phyloP scores from a whole-genome alignment of 2,329 filamentous ascomycete species.

The Cercospora brassicicola region DNA sequence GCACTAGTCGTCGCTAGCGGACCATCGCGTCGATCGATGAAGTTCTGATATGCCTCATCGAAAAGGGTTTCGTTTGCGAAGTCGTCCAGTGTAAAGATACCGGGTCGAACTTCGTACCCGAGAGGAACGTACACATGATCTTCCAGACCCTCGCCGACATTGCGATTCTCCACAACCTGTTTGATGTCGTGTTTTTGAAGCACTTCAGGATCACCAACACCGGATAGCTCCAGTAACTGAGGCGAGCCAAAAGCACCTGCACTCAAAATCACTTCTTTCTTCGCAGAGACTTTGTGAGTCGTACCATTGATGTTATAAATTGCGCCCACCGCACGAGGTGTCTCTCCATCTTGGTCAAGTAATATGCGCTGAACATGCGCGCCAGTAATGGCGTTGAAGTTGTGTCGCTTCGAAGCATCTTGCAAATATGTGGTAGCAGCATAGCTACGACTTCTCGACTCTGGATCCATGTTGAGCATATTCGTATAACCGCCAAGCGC shows the following conservation, averaged over 20 bases:
- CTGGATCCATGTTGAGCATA: slow-evolving; percentile 12
- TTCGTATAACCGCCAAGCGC: slow-evolving; percentile 17
- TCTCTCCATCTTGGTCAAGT: slow-evolving; percentile 25
- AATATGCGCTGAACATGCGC: slow-evolving; percentile 51
- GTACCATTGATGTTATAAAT: slow-evolving; percentile 39
- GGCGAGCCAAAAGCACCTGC: slow-evolving; percentile 41
- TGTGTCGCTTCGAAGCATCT: slow-evolving; percentile 30
- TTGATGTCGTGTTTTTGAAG: slow-evolving; percentile 22
- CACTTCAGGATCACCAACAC: slow-evolving; percentile 35
- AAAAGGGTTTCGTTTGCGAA: slow-evolving; percentile 7
- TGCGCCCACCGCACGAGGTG: slow-evolving; percentile 24
- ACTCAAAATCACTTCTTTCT: slow-evolving; percentile 56
- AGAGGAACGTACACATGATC: slow-evolving; percentile 24
- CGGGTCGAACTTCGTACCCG: slow-evolving; percentile 30
- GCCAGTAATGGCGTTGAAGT: slow-evolving; percentile 40
- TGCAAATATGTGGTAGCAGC: slow-evolving; percentile 28
- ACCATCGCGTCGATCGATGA: slow-evolving; percentile 11
- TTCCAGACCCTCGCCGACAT: slow-evolving; percentile 27
- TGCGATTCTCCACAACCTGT: slow-evolving; percentile 21
- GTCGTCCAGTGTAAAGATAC: slow-evolving; percentile 16
- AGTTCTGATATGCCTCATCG: slow-evolving; percentile 6
- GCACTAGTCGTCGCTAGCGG: slow-evolving; percentile 3
- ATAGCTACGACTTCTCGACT: slow-evolving; percentile 25
- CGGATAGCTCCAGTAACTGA: slow-evolving; percentile 45
- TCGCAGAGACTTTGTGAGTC: slow-evolving; percentile 19